Base-by-base conservation (phyloP, 495 filamentous ascomycete genomes). In the Aspergillus olivimuriae region DNA sequence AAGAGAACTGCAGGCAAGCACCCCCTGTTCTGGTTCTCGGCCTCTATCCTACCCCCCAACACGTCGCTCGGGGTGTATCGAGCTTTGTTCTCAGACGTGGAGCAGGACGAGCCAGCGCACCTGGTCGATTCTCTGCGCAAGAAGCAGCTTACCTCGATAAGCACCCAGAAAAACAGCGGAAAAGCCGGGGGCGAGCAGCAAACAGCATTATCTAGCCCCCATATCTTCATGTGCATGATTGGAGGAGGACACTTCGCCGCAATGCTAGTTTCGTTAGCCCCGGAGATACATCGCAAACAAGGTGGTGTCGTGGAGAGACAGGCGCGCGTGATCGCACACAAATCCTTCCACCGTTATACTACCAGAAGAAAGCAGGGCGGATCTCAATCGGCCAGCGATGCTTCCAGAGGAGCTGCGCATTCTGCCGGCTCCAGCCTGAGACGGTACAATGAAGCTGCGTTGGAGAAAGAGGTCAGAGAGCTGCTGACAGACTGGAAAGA, bases 211-310 rank as follows among this genome's bases (percentile, higher is more conserved):
- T 77, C 84, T 2, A 76, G 77, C 31, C 86, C 87, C 4, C 90
- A 95, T 53, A 78, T 94, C 19, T 95, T 98, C 55, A 77, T 97
- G 43, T 97, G 89, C 61, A 98, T 98, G 92, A 94, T 97, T 42
- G 92, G 92, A 6, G 92, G 92, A 49, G 92, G 92, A 2, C 92
- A 98, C 54, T 97, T 98, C 59, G 92, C 92, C 0, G 94, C 86
- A 16, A 96, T 97, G 89, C 70, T 97, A 23, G 83, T 97, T 15
- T 87, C 89, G 2, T 73, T 97, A 3, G 82, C 86, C 0, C 90
- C 94, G 0, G 88, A 86, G 49, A 66, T 80, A 31, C 79, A 78
- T 38, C 89, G 88, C 49, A 78, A 79, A 44, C 67, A 78, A 35
- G 69, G 77, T 20, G 88, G 88, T 2, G 69, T 80, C 2, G 72